Evolutionary conservation across 202 grass and related monocot species (phyloP).

Genomic region (Hordeum pubiflorum): DNA sequence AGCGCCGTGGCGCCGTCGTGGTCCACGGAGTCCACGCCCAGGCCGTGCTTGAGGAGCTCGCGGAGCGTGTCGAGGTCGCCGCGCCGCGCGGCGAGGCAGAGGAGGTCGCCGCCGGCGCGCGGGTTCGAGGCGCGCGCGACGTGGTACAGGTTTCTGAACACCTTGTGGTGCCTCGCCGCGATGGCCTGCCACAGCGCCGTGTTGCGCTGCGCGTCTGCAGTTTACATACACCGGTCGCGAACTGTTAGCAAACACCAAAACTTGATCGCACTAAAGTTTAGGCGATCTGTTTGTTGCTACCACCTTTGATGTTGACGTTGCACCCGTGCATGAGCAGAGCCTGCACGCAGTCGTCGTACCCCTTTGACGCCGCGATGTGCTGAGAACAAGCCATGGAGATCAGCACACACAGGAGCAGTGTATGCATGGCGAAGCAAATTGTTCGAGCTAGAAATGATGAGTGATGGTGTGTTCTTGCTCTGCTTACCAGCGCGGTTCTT

Average conservation of each 20-base stretch:
- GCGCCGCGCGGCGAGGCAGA: constrained; percentile 55
- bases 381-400: constrained; percentile 19
- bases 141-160: constrained; percentile 79
- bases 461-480: background rate
- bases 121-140: constrained; percentile 43
- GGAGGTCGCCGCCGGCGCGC: constrained; percentile 52
- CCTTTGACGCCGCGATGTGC: constrained; percentile 87
- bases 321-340: constrained; percentile 73
- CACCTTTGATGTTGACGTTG: constrained; percentile 67
- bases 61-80: constrained; percentile 53
- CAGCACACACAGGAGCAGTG: background rate
- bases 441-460: background rate
- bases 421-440: background rate
- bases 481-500: constrained; percentile 85
- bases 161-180: constrained; percentile 61
- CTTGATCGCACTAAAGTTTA: background rate
- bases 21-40: constrained; percentile 54
- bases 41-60: constrained; percentile 66
- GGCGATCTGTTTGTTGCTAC: background rate
- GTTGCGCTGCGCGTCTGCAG: constrained; percentile 54
- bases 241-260: background rate
- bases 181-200: constrained; percentile 79
- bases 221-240: background rate
- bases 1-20: constrained; percentile 57
- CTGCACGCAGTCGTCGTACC: constrained; percentile 75